Evolutionary conservation across 805 yeast genomes (phyloP), one percentile per base, ranked within the genome.

Genomic region (Barnettozyma vustinii): DNA sequence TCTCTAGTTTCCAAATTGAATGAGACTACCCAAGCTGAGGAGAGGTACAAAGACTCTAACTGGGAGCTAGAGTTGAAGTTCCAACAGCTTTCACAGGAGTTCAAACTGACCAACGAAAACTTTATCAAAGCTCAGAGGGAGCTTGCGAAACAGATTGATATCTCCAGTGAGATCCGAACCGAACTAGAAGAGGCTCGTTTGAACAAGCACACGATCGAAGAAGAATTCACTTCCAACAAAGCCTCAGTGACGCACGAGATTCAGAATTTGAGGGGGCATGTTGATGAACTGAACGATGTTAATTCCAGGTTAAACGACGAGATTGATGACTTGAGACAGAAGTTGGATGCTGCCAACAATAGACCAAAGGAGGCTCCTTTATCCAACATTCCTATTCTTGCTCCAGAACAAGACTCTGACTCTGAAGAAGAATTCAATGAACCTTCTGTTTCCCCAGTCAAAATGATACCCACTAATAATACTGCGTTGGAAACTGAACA

Each of bases 261-360:
- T 8, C 65, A 65, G 26, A 80, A 74, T 16, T 66, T 83, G 49
- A 79, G 74, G 55, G 63, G 62, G 4, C 74, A 78, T 42, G 77
- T 84, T 42, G 74, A 73, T 30, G 83, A 78, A 43, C 66, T 85
- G 52, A 85, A 84, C 60, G 84, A 83, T 56, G 90, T 83, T 59
- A 84, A 84, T 63, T 86, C 82, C 54, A 70, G 71, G 20, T 67
- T 84, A 47, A 79, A 75, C 57, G 62, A 68, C 52, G 69, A 74
- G 62, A 55, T 68, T 58, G 56, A 58, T 47, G 52, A 55, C 39
- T 26, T 64, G 49, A 59, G 56, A 46, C 32, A 52, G 35, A 45
- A 62, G 30, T 20, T 57, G 30, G 53, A 61, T 23, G 46, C 45
- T 4, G 26, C 58, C 19, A 49, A 52, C 46, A 35, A 46, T 9